Base-by-base conservation (phyloP, 2,329 filamentous ascomycete species). In the Fusarium nodosum region DNA sequence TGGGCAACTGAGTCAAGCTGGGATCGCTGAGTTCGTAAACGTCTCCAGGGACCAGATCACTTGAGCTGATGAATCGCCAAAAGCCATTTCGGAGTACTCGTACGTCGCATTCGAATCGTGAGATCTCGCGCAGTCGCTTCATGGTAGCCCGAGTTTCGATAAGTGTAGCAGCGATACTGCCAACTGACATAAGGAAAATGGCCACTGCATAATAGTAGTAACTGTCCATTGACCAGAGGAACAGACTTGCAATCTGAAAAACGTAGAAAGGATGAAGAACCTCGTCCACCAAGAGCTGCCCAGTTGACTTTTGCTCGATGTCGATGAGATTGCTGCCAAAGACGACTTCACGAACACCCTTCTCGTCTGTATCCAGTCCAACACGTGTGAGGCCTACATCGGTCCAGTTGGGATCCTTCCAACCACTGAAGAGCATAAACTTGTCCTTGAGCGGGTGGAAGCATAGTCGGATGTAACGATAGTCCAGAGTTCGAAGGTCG, bases 181-280 rank as follows among this genome's bases (percentile, higher is more conserved):
- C 92, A 45, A 96, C 87, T 0, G 97, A 99, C 79, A 99, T 98
- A 64, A 95, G 77, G 74, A 99, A 97, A 73, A 99, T 99, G 77
- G 94, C 97, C 18, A 90, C 86, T 7, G 96, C 96, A 79, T 99
- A 99, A 82, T 98, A 99, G 78, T 97, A 99, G 79, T 99, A 99
- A 74, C 97, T 87, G 76, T 99, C 96, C 72, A 97, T 77, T 12
- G 95, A 97, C 96, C 96, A 99, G 5, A 99, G 87, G 41, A 97
- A 81, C 70, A 99, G 84, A 83, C 96, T 98, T 48, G 94, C 95
- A 74, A 98, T 91, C 80, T 99, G 96, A 77, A 99, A 99, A 58
- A 99, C 91, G 78, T 99, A 99, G 78, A 99, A 99, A 0, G 96
- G 97, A 77, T 99, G 96, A 75, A 99, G 94, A 22, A 93, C 94